These are phyloP conservation scores for Podaxis rugospora DNA, from an alignment of 768 basidiomycete genomes.

Conservation along the genomic window DNA sequence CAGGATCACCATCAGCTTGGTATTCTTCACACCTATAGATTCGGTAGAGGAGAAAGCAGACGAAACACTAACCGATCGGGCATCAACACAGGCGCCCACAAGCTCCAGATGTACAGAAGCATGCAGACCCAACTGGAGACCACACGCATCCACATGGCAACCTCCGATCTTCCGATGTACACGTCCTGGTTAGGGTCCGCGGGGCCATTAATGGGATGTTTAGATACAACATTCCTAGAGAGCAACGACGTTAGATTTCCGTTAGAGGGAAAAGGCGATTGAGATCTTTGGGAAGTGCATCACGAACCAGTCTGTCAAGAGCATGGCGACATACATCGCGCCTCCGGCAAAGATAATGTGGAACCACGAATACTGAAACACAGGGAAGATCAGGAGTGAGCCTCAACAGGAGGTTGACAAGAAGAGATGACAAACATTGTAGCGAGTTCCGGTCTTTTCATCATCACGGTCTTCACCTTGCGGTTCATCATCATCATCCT, in stretches of 20 bases:
- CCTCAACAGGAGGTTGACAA: neutral
- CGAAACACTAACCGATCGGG: slow-evolving; percentile 70
- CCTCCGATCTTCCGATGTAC: slow-evolving; percentile 92
- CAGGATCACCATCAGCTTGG: neutral
- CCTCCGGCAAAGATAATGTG: slow-evolving; percentile 95
- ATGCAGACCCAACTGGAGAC: slow-evolving; percentile 96
- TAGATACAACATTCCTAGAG: slow-evolving; percentile 70
- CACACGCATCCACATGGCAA: slow-evolving; percentile 99
- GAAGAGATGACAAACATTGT: slow-evolving; percentile 63
- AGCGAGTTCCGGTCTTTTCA: slow-evolving; percentile 89
- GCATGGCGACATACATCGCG: slow-evolving; percentile 96
- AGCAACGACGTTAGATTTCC: neutral
- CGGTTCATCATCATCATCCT: slow-evolving; percentile 66
- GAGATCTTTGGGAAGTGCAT: neutral
- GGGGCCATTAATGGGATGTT: slow-evolving; percentile 40
- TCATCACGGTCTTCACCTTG: slow-evolving; percentile 82
- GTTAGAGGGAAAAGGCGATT: neutral
- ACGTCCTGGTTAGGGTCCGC: slow-evolving; percentile 63
- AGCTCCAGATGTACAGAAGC: slow-evolving; percentile 79
- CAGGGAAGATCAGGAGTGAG: slow-evolving; percentile 9
- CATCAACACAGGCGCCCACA: slow-evolving; percentile 84
- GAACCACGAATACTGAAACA: slow-evolving; percentile 90
- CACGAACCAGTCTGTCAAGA: slow-evolving; percentile 92
- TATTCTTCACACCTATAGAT: neutral
- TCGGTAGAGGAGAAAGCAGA: too few relatives aligned